Evolutionary conservation across 352 stramenopile species (phyloP).

Genomic region (Phytophthora sojae): DNA sequence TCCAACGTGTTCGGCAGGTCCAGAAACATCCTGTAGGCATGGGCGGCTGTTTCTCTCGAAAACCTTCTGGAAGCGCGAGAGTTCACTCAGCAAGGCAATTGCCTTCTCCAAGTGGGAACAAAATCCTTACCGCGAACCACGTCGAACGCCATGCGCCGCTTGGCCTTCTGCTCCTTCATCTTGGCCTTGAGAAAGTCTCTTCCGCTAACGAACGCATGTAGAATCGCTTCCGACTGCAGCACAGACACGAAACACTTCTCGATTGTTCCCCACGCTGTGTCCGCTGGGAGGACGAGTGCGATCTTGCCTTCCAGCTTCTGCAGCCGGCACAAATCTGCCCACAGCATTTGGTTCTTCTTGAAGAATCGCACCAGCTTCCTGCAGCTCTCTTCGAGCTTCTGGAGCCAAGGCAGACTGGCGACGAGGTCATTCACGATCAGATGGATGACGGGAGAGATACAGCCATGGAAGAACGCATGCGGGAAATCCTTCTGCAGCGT

Average conservation of each 20-base stretch:
- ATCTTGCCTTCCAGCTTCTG: no score
- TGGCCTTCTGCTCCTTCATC: background rate
- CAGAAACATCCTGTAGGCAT: background rate
- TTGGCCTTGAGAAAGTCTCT: background rate
- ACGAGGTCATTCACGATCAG: background rate
- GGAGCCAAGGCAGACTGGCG: background rate
- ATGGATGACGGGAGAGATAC: background rate
- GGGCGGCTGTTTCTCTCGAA: background rate
- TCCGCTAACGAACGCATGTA: background rate
- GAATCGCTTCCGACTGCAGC: background rate
- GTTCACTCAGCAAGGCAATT: background rate
- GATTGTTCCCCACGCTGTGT: background rate
- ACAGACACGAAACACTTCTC: background rate
- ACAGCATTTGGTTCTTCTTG: background rate
- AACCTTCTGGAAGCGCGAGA: background rate
- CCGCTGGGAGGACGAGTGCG: background rate
- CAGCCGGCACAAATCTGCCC: no score
- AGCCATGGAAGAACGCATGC: background rate
- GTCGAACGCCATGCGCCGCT: background rate
- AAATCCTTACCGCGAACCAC: background rate
- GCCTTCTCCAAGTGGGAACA: background rate
- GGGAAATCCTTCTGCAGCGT: background rate
- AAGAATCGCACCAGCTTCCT: background rate
- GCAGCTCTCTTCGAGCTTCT: background rate
- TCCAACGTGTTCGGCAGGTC: background rate